These are phyloP conservation scores for Sequoia sempervirens DNA, from an alignment of 75 land plant genomes.

Conservation along the genomic window DNA sequence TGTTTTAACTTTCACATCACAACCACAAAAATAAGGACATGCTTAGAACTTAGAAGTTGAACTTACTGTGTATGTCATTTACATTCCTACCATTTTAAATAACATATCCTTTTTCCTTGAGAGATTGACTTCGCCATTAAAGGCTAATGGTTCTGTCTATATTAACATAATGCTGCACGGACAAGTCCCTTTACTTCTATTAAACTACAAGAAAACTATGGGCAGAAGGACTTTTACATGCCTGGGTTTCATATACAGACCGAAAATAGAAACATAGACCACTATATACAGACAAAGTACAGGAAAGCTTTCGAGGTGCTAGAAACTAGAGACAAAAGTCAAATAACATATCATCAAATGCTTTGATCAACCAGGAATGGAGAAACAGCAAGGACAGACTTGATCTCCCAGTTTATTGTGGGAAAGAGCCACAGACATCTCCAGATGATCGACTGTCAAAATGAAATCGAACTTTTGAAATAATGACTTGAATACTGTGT, in stretches of 20 bases:
- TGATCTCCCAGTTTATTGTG: background rate
- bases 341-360: background rate
- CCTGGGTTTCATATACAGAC: background rate
- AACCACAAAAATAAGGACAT: background rate
- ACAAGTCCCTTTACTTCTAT: background rate
- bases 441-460: background rate
- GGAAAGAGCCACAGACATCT: background rate
- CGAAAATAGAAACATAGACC: background rate
- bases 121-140: background rate
- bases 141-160: background rate
- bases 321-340: too few relatives aligned
- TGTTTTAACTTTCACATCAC: background rate
- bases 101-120: background rate
- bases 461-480: background rate
- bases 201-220: background rate
- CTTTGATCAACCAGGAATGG: background rate
- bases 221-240: background rate
- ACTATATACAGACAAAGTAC: too few relatives aligned
- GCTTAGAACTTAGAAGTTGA: background rate
- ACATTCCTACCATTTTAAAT: too few relatives aligned
- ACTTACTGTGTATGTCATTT: background rate
- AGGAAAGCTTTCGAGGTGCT: too few relatives aligned
- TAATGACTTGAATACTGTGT: background rate
- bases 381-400: background rate
- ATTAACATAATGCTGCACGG: background rate